Base-by-base conservation (phyloP, 768 basidiomycete species). In the Podaxis carcinomalis region DNA sequence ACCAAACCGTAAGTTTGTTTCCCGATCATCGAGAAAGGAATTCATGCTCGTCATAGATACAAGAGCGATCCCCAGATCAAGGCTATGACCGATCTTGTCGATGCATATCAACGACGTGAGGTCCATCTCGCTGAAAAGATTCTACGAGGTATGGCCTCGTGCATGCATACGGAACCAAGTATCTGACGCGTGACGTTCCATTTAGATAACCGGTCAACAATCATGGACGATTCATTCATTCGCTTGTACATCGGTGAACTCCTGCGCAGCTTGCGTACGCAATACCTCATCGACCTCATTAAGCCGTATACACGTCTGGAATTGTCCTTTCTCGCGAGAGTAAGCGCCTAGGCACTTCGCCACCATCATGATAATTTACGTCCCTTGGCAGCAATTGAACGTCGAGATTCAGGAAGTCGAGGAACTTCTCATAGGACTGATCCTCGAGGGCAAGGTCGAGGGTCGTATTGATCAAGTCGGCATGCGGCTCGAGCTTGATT, bases 81-180 rank as follows among this genome's bases (percentile, higher is more conserved):
- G 59, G 97, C 97, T 5, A 98, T 99, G 96, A 98, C 96, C 1
- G 92, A 92, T 68, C 82, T 99, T 25, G 97, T 99, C 14, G 89
- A 93, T 64, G 97, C 97, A 0, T 99, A 99, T 74, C 96, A 98
- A 69, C 84, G 92, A 46, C 86, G 95, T 61, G 95, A 98, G 69
- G 96, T 98, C 1, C 95, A 98, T 72, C 83, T 90, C n/a, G 97
- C 97, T 0, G 96, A 99, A 77, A 95, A 89, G 78, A 97, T 99
- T 63, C 72, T 99, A 57, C 84, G 87, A 76, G 93, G 95, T 92
- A 55, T 39, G 77, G 28, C 25, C 13, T 62, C 14, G 14, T 32
- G 32, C 27, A 32, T 25, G 16, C 28, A 40, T 27, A 2, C 16
- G 19, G 21, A 25, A 25, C 35, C 9, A 13, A 19, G 40, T 46